Evolutionary conservation across 176 grass and related monocot genomes (phyloP).

Genomic region (Carex cristatella): DNA sequence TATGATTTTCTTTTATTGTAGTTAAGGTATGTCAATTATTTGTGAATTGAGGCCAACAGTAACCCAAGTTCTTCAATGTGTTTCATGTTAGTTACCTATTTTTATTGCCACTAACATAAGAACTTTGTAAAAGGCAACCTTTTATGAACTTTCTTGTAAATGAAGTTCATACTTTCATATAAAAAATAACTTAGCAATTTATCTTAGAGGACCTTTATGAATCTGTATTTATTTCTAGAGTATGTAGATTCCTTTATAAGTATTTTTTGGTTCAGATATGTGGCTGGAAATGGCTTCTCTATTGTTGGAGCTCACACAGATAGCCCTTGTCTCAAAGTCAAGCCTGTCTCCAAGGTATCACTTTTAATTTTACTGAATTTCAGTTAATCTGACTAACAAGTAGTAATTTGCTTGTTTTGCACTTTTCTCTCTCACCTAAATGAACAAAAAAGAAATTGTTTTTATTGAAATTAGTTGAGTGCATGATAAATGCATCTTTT

Average conservation of each 20-base stretch:
- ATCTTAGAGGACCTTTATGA: not conserved
- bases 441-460: not conserved
- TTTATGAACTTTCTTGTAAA: not conserved
- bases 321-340: conserved; percentile 93
- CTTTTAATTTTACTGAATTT: not conserved
- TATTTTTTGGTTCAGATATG: conserved; percentile 47
- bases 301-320: conserved; percentile 88
- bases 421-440: not conserved
- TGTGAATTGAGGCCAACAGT: not conserved
- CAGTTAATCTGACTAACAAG: not conserved
- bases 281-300: conserved; percentile 82
- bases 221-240: not conserved
- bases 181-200: not conserved
- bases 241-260: conserved; percentile 1
- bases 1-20: not conserved
- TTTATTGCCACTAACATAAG: not conserved
- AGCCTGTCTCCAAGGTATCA: conserved; percentile 75
- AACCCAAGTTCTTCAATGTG: not conserved
- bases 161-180: not conserved
- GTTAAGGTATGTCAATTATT: not conserved
- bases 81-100: conserved; percentile 1
- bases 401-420: not conserved
- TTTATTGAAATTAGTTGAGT: not conserved
- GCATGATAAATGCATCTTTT: not conserved
- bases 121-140: not conserved